A percentile compares a stretch with the other conserved stretches of the same genome.
Conservation (phyloP, 83 land plant species). For the Thuja plicata region DNA sequence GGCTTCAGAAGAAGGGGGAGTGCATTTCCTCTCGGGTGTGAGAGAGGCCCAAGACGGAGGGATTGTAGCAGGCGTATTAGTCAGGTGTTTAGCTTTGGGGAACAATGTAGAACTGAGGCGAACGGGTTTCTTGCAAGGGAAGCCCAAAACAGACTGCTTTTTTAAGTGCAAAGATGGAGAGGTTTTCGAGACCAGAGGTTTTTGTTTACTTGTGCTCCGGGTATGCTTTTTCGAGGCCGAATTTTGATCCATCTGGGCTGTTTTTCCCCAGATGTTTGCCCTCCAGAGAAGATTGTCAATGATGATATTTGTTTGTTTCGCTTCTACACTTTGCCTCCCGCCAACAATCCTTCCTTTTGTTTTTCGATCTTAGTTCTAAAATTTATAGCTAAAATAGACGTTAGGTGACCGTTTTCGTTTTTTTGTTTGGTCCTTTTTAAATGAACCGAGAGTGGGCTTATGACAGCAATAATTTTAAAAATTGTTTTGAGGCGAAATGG, state of each 20-base stretch:
- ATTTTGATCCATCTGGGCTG: neutral
- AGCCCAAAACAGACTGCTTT: neutral
- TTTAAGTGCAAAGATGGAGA: neutral
- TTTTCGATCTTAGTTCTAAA: too few species aligned
- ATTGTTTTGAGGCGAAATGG: too few species aligned
- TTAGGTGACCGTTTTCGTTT: too few species aligned
- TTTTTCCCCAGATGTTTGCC: neutral
- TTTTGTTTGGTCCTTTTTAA: too few species aligned
- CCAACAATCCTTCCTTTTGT: too few species aligned
- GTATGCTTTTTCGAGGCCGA: neutral
- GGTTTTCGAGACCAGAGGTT: neutral
- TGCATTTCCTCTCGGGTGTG: neutral
- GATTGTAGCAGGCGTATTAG: neutral
- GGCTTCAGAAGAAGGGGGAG: neutral
- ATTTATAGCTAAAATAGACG: too few species aligned
- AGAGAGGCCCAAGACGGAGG: neutral
- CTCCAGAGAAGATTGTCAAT: neutral
- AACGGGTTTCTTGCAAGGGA: constrained; percentile 1
- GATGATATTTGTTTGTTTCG: neutral
- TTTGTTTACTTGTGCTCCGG: neutral
- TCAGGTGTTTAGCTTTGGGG: neutral
- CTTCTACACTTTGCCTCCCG: too few species aligned
- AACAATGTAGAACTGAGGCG: neutral
- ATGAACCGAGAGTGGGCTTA: too few species aligned
- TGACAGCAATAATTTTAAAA: too few species aligned